Percentiles rank a stretch among this genome's conserved stretches.
phyloP scores from a whole-genome alignment of 768 basidiomycete species.

The Candolleomyces eurysporus region DNA sequence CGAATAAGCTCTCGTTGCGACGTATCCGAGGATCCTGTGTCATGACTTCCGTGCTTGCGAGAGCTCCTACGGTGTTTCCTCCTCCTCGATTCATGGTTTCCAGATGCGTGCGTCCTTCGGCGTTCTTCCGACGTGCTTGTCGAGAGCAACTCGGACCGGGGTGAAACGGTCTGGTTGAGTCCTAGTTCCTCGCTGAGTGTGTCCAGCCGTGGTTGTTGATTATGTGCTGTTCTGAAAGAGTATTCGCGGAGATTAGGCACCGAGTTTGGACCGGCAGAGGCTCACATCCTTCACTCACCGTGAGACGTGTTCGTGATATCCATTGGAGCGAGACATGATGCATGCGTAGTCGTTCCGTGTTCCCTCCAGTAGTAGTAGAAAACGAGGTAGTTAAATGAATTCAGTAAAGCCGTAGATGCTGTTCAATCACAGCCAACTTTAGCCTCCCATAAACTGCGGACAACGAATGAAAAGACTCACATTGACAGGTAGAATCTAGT shows the following conservation, averaged over 20 bases:
- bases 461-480: not conserved
- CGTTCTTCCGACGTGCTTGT: constrained; percentile 8
- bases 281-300: not conserved
- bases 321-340: not conserved
- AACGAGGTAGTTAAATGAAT: not conserved
- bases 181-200: constrained; percentile 1
- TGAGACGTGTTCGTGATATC: not conserved
- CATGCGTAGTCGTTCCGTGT: no score
- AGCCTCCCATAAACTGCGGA: not conserved
- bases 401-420: not conserved
- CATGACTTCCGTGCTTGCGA: not conserved
- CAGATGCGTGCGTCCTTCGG: not conserved
- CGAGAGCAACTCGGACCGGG: constrained; percentile 22
- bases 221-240: constrained; percentile 4
- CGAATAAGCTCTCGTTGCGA: constrained; percentile 27
- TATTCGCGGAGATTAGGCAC: not conserved
- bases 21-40: constrained; percentile 8
- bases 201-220: constrained; percentile 2
- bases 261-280: no score
- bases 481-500: not conserved
- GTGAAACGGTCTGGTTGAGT: constrained; percentile 13
- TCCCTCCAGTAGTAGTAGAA: not conserved
- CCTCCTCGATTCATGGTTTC: constrained; percentile 1
- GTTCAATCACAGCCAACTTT: not conserved
- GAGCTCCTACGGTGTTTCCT: constrained; percentile 5